These are phyloP conservation scores for Simplicillium sp. DNA, from an alignment of 2,329 filamentous ascomycete genomes.

Conservation along the genomic window DNA sequence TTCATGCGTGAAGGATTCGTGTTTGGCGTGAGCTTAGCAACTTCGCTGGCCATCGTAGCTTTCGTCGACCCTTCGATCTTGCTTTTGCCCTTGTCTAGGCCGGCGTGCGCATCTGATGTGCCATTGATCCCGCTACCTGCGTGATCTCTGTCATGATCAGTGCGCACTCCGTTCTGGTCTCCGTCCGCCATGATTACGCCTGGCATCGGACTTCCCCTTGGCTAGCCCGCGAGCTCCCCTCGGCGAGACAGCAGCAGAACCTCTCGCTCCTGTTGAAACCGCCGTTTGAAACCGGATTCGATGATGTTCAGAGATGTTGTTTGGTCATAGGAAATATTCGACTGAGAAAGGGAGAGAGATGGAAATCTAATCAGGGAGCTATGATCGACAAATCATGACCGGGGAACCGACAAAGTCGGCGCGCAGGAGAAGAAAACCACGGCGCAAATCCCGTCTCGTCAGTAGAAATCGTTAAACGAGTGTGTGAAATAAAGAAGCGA, in stretches of 20 bases:
- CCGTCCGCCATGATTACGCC: conserved; percentile 44
- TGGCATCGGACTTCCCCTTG: conserved; percentile 27
- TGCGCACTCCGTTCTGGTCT: conserved; percentile 40
- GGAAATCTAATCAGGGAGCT: no score
- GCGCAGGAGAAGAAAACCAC: no score
- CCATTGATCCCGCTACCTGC: conserved; percentile 32
- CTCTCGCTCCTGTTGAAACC: no score
- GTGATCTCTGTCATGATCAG: conserved; percentile 44
- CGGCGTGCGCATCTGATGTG: conserved; percentile 19
- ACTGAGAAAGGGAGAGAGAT: no score
- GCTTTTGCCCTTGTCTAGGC: conserved; percentile 22
- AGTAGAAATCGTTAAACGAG: no score
- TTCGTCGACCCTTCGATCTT: conserved; percentile 1
- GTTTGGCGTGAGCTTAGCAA: conserved; percentile 14
- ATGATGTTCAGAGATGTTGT: no score
- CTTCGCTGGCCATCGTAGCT: conserved; percentile 1
- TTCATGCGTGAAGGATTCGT: conserved; percentile 35
- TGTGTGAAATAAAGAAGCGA: no score
- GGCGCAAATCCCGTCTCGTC: no score
- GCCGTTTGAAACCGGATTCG: no score
- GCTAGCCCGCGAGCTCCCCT: conserved; percentile 7
- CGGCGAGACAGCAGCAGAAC: neutral
- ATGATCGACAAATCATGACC: no score
- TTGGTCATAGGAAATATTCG: no score
- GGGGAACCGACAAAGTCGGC: no score